These are phyloP conservation scores for Pythium brachiatum DNA, from an alignment of 352 stramenopile species.

Conservation along the genomic window DNA sequence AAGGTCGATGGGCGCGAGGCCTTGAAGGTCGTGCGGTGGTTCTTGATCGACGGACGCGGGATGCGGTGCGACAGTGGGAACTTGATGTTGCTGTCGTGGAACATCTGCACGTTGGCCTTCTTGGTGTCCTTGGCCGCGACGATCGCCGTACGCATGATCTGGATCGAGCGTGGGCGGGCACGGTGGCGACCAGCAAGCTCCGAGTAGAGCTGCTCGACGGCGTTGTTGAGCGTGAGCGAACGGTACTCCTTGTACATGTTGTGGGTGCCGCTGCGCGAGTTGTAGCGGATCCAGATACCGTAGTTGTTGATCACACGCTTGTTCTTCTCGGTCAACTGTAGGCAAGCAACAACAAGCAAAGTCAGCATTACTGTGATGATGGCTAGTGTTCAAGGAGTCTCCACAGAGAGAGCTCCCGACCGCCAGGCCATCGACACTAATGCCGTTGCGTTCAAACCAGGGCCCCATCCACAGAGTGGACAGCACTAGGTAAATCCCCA, in stretches of 20 bases:
- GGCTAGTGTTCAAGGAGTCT: not conserved
- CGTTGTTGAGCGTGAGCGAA: conserved; percentile 96
- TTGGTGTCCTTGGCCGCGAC: conserved; percentile 95
- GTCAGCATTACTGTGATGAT: conserved; percentile 3
- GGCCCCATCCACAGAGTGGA: not conserved
- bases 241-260: conserved; percentile 99
- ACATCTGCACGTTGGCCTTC: conserved; percentile 96
- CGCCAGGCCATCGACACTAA: not conserved
- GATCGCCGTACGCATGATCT: conserved; percentile 99
- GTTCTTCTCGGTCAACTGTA: conserved; percentile 98
- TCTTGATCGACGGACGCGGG: conserved; percentile 91
- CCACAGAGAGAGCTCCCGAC: not conserved
- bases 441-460: not conserved
- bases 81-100: conserved; percentile 96
- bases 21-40: conserved; percentile 96
- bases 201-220: conserved; percentile 98
- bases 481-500: not conserved
- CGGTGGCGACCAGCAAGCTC: conserved; percentile 99
- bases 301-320: conserved; percentile 99
- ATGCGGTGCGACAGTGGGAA: conserved; percentile 98
- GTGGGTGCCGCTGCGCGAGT: conserved; percentile 99
- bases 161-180: conserved; percentile 95
- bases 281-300: conserved; percentile 99
- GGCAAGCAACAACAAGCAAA: conserved; percentile 6
- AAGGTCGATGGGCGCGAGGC: conserved; percentile 96